These are phyloP conservation scores for Ministeria vibrans DNA, from an alignment of 78 protist genomes.

Conservation along the genomic window DNA sequence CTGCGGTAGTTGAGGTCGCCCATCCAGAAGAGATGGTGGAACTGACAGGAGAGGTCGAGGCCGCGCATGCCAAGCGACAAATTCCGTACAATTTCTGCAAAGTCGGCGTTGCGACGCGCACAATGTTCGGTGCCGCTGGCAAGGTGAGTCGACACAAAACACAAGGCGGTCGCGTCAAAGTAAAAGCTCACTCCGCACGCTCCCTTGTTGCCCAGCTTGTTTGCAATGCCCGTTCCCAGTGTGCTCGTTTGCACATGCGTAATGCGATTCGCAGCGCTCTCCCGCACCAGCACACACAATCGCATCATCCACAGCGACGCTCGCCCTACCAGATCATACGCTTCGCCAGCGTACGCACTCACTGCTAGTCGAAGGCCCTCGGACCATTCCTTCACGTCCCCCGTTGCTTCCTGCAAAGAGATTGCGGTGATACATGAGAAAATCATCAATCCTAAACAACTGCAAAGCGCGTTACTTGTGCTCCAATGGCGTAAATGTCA, in stretches of 20 bases:
- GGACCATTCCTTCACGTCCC: not conserved
- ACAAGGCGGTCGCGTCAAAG: conserved; percentile 37
- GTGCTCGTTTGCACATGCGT: not conserved
- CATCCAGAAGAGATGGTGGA: conserved; percentile 72
- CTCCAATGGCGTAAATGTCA: not conserved
- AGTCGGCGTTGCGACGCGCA: conserved; percentile 50
- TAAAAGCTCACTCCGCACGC: conserved; percentile 51
- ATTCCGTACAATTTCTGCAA: conserved; percentile 42
- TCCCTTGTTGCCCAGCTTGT: conserved; percentile 79
- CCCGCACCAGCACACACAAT: conserved; percentile 2
- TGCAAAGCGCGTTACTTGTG: not conserved
- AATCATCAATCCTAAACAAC: not conserved
- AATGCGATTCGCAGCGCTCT: not conserved
- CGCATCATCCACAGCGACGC: conserved; percentile 13
- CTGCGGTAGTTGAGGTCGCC: conserved; percentile 86
- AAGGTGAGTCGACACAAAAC: conserved; percentile 70
- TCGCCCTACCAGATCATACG: not conserved
- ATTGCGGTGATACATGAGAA: not conserved
- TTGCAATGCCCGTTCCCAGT: conserved; percentile 40
- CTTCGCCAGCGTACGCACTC: not conserved
- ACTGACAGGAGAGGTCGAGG: conserved; percentile 33
- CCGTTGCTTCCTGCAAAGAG: not conserved
- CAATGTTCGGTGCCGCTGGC: conserved; percentile 65
- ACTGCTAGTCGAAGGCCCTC: too few species aligned
- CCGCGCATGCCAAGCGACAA: conserved; percentile 7